Evolutionary conservation across 345 rosid genomes (phyloP).

Genomic region (Excoecaria agallocha): DNA sequence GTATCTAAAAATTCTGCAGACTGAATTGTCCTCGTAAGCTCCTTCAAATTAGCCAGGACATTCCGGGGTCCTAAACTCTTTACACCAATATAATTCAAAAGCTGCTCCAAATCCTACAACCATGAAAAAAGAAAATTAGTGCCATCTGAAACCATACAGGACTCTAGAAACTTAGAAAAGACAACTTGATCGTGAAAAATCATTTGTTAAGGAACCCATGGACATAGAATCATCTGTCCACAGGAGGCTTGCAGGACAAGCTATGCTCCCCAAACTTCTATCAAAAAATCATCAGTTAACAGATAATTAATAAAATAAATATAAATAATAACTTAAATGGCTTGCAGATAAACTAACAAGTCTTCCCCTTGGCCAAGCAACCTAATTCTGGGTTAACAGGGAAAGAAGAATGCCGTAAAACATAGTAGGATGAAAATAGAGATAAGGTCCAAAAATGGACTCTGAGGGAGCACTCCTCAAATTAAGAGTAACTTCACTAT

Average conservation of each 20-base stretch:
- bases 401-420: not conserved
- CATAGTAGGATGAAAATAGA: not conserved
- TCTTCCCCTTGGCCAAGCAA: no score
- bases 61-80: constrained; percentile 91
- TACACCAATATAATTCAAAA: constrained; percentile 54
- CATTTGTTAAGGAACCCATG: not conserved
- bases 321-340: not conserved
- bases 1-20: constrained; percentile 60
- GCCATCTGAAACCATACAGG: not conserved
- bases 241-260: no score
- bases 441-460: not conserved
- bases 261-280: no score
- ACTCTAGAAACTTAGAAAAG: not conserved
- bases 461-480: not conserved
- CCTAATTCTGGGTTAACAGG: not conserved
- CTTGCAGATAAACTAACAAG: not conserved
- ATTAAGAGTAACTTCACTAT: not conserved
- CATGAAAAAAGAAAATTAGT: not conserved
- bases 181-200: constrained; percentile 1
- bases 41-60: constrained; percentile 82
- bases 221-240: not conserved
- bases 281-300: not conserved
- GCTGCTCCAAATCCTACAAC: constrained; percentile 86
- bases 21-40: constrained; percentile 70
- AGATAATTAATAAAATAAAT: not conserved